Evolutionary conservation across 495 filamentous ascomycete species (phyloP), one percentile per base, ranked within the genome.

Genomic region (Aspergillus wentii): DNA sequence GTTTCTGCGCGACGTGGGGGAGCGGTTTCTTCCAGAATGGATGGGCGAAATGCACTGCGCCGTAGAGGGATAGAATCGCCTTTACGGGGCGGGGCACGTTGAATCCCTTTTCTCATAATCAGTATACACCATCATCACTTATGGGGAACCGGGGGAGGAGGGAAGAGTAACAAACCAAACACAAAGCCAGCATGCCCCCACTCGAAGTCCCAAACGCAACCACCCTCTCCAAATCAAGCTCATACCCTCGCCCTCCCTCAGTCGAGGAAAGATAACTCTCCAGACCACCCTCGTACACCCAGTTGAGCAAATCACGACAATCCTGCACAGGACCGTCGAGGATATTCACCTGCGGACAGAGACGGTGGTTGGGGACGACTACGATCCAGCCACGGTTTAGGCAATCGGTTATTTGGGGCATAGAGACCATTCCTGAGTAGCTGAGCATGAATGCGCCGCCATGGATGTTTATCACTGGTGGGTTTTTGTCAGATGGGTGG

Each of bases 11-110:
- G 52, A 89, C 82, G 30, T 72, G 69, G 1, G 86, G 85, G 14
- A 94, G 64, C 0, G 84, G 85, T 8, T 77, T 65, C 16, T 71
- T 66, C 63, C 71, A 80, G 22, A 88, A 52, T 13, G 59, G 48
- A 13, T 62, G 40, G 5, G 48, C 49, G 44, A 66, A 64, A 40
- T 62, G 46, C 0, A 55, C 56, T 9, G 62, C 46, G 38, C 59
- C 62, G 36, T 64, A 66, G 33, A 66, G 49, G 13, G 54, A 49
- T 17, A 66, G 53, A 18, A 66, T 64, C 22, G 62, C 60, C 11
- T 41, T 34, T 2, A 45, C 38, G 11, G 48, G 46, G 13, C 46
- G 53, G 21, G 46, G 42, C 8, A 47, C 40, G 29, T 58, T 39
- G 30, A 50, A 64, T 17, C 55, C 62, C 62, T 66, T 27, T n/a